phyloP scores from a whole-genome alignment of 805 yeast species.

The Lipomyces orientalis region DNA sequence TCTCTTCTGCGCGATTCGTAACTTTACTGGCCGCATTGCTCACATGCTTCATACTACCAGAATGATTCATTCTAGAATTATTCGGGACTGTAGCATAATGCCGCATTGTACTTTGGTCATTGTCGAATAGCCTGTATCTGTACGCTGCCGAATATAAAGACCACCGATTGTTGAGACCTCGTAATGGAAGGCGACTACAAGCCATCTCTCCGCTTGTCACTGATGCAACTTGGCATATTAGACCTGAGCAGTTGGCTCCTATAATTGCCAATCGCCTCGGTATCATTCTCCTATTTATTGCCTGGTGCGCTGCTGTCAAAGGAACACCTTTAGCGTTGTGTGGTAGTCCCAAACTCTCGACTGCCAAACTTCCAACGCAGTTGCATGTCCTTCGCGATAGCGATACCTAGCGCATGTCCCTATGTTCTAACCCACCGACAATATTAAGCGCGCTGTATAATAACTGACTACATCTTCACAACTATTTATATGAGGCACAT shows the following conservation, averaged over 20 bases:
- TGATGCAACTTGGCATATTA: background rate
- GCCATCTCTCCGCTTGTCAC: background rate
- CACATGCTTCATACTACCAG: background rate
- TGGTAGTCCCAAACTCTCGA: background rate
- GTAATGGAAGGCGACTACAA: background rate
- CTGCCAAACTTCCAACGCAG: too few relatives aligned
- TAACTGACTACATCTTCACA: too few relatives aligned
- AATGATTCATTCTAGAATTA: background rate
- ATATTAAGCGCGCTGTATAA: too few relatives aligned
- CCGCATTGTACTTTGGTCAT: background rate
- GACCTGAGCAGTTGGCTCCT: background rate
- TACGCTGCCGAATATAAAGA: background rate
- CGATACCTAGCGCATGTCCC: too few relatives aligned
- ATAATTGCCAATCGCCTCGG: background rate
- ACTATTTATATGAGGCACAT: too few relatives aligned
- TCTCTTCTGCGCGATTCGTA: background rate
- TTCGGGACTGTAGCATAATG: background rate
- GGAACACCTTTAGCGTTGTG: too few relatives aligned
- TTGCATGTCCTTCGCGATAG: too few relatives aligned
- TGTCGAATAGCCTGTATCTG: background rate
- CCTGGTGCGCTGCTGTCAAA: background rate
- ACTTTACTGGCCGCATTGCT: background rate
- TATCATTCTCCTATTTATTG: background rate
- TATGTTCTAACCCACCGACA: too few relatives aligned
- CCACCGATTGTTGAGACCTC: background rate